These are phyloP conservation scores for Chaetomium strumarium DNA, from an alignment of 2,329 filamentous ascomycete species.

Conservation along the genomic window DNA sequence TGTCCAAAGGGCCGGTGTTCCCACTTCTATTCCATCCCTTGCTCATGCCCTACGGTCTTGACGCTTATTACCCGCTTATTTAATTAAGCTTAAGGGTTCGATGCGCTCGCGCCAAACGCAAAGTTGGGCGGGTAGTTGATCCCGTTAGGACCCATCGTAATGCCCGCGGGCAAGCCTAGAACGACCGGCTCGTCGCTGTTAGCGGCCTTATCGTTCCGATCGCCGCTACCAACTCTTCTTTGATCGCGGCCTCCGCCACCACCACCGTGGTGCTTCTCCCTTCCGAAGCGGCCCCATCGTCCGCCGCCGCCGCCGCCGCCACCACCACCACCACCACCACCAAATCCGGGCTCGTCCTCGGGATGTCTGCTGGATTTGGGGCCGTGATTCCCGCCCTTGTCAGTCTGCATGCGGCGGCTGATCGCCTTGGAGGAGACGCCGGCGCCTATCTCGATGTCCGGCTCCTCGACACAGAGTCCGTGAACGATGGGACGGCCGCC, in stretches of 20 bases:
- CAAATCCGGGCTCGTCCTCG: constrained; percentile 26
- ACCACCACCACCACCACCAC: constrained; percentile 13
- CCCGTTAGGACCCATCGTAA: constrained; percentile 42
- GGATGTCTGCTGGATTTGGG: constrained; percentile 54
- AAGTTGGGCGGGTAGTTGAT: constrained; percentile 45
- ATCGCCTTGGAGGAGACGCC: constrained; percentile 93
- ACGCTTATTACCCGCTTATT: background rate
- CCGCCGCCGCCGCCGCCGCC: constrained; percentile 14
- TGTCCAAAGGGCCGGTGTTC: too few species aligned
- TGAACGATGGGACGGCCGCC: constrained; percentile 74
- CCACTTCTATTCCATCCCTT: background rate
- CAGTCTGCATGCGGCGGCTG: constrained; percentile 62
- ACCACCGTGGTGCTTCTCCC: constrained; percentile 23
- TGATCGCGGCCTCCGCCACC: constrained; percentile 20
- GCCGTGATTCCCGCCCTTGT: constrained; percentile 58
- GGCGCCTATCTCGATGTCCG: constrained; percentile 96
- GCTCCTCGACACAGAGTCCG: constrained; percentile 89
- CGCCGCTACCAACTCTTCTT: constrained; percentile 24
- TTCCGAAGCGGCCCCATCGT: constrained; percentile 18
- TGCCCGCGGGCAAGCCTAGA: constrained; percentile 38
- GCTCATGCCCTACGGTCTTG: background rate
- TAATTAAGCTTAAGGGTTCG: constrained; percentile 8
- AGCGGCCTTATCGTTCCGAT: constrained; percentile 22
- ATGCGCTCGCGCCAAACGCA: constrained; percentile 26
- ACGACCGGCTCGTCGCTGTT: constrained; percentile 28